A percentile compares a stretch with the other conserved stretches of the same genome.
phyloP scores from a whole-genome alignment of 495 filamentous ascomycete species.

The Jackrogersella multiformis region DNA sequence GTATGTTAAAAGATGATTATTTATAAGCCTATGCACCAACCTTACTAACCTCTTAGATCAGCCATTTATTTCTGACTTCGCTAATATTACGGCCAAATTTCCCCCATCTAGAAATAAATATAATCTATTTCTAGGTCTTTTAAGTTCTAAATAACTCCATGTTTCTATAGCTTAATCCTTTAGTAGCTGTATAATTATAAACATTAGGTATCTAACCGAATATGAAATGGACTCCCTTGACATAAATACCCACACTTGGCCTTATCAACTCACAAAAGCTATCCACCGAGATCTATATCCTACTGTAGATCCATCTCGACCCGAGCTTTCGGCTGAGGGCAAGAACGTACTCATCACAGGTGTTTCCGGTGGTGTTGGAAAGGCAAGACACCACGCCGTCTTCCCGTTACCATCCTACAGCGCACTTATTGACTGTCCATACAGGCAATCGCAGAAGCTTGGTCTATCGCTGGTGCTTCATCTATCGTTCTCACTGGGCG shows the following conservation, averaged over 20 bases:
- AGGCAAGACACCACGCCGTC: conserved; percentile 6
- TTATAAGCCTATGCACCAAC: no score
- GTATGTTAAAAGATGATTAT: no score
- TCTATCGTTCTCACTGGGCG: conserved; percentile 52
- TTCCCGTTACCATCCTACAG: neutral
- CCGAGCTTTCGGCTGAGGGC: conserved; percentile 47
- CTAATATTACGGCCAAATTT: no score
- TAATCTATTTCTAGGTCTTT: no score
- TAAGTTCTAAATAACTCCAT: no score
- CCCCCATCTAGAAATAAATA: no score
- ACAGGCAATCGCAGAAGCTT: conserved; percentile 33
- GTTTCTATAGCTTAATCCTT: no score
- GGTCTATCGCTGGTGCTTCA: conserved; percentile 47
- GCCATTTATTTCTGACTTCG: no score
- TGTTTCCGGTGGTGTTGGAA: conserved; percentile 50
- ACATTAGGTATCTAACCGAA: no score
- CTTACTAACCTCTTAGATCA: no score
- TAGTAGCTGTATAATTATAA: no score
- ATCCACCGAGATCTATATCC: conserved; percentile 48
- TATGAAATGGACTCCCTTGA: conserved; percentile 27
- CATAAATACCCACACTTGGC: conserved; percentile 29
- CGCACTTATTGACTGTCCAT: conserved; percentile 1
- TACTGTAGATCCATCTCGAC: conserved; percentile 47
- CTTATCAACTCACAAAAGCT: conserved; percentile 39
- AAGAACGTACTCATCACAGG: conserved; percentile 56